These are phyloP conservation scores for Babesia microti DNA, from an alignment of 169 alveolate genomes.

Conservation along the genomic window DNA sequence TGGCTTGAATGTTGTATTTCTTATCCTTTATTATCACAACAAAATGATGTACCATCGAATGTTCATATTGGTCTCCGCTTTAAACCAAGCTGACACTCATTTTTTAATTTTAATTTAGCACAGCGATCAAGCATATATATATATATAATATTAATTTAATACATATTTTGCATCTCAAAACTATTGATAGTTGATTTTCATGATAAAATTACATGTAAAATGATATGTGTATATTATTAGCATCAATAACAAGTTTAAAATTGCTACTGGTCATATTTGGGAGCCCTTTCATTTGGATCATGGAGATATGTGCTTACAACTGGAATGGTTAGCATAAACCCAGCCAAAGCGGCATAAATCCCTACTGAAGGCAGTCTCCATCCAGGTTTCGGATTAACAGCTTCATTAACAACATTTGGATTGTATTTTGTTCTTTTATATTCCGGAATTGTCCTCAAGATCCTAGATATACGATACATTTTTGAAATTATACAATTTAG, in stretches of 20 bases:
- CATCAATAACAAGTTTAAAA: background rate
- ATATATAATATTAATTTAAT: background rate
- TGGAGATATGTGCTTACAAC: slow-evolving; percentile 23
- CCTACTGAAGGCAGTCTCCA: slow-evolving; percentile 3
- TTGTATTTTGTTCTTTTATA: slow-evolving; percentile 5
- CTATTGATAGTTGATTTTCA: background rate
- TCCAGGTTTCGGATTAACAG: slow-evolving; percentile 31
- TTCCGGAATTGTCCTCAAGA: too few relatives aligned
- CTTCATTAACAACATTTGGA: slow-evolving; percentile 35
- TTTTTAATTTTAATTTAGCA: background rate
- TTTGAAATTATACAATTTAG: too few relatives aligned
- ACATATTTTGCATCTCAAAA: background rate
- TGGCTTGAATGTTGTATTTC: slow-evolving; percentile 41
- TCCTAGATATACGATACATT: too few relatives aligned
- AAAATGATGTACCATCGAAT: slow-evolving; percentile 19
- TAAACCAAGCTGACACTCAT: slow-evolving; percentile 14
- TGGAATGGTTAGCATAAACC: slow-evolving; percentile 22
- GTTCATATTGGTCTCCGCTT: slow-evolving; percentile 36
- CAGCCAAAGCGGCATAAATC: slow-evolving; percentile 4
- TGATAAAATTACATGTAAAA: background rate
- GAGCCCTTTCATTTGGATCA: slow-evolving; percentile 25
- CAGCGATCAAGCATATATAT: background rate
- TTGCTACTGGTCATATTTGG: slow-evolving; percentile 12
- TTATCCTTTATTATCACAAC: slow-evolving; percentile 28
- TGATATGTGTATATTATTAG: background rate